Conservation (phyloP, 2,329 filamentous ascomycete species). For the Alternaria gansuensis region DNA sequence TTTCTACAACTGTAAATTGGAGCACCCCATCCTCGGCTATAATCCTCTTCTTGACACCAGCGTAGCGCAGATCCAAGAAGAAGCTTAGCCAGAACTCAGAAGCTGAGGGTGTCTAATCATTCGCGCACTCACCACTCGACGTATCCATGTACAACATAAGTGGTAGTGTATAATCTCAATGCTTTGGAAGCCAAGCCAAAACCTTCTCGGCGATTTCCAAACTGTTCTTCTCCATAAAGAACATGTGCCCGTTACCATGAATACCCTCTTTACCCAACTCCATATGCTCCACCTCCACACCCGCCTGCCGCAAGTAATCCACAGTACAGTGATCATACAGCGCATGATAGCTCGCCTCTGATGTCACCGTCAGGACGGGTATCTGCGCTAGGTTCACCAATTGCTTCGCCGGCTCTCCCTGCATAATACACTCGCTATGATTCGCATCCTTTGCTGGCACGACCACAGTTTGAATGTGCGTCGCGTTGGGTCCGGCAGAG, state of each 20-base stretch:
- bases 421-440: conserved; percentile 52
- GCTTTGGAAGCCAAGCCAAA: conserved; percentile 3
- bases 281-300: conserved; percentile 36
- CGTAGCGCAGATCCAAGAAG: too few relatives aligned
- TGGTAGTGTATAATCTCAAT: neutral
- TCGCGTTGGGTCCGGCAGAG: conserved; percentile 33
- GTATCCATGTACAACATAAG: too few relatives aligned
- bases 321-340: conserved; percentile 66
- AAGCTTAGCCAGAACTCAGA: too few relatives aligned
- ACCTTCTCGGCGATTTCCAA: conserved; percentile 18
- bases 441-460: conserved; percentile 37
- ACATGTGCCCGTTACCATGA: conserved; percentile 60
- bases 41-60: too few relatives aligned
- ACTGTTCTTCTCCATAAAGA: conserved; percentile 50
- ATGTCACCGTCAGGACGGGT: conserved; percentile 61
- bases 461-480: conserved; percentile 32
- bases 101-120: too few relatives aligned
- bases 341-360: conserved; percentile 64
- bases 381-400: conserved; percentile 61
- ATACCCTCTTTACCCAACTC: conserved; percentile 67
- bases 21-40: too few relatives aligned
- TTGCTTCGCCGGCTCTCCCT: conserved; percentile 53
- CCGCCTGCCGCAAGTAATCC: conserved; percentile 60
- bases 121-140: too few relatives aligned
- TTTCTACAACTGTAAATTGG: too few relatives aligned